phyloP scores from a whole-genome alignment of 768 basidiomycete genomes.

The Suillus luteus region DNA sequence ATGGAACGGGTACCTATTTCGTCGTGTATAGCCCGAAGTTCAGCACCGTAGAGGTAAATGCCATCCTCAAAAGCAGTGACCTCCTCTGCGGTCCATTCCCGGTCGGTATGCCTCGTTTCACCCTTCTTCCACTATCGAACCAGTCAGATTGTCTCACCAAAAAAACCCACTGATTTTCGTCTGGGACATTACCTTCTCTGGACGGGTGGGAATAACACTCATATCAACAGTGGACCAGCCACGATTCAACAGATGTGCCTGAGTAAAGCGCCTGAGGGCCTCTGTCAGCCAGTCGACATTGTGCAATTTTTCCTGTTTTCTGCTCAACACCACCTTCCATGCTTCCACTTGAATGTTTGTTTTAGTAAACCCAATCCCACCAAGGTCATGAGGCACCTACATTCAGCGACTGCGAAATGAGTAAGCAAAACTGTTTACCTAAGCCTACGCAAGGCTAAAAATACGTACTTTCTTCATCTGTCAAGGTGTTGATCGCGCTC shows the following conservation, averaged over 20 bases:
- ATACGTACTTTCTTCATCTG: constrained; percentile 65
- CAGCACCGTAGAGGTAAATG: constrained; percentile 71
- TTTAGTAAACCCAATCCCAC: neutral
- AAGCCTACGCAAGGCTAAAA: constrained; percentile 17
- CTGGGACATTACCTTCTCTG: constrained; percentile 60
- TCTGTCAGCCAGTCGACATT: constrained; percentile 86
- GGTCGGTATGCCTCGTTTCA: constrained; percentile 67
- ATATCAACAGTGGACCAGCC: constrained; percentile 66
- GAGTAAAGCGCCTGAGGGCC: constrained; percentile 69
- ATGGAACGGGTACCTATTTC: constrained; percentile 71
- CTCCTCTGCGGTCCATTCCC: constrained; percentile 71
- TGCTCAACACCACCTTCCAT: constrained; percentile 57
- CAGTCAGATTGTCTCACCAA: constrained; percentile 15
- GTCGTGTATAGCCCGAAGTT: constrained; percentile 75
- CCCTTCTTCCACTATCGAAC: constrained; percentile 67
- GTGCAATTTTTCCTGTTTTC: constrained; percentile 50
- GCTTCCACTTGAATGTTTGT: constrained; percentile 56
- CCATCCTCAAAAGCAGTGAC: constrained; percentile 75
- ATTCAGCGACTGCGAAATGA: constrained; percentile 50
- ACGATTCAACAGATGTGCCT: constrained; percentile 57
- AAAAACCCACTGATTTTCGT: constrained; percentile 8
- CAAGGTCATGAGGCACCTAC: constrained; percentile 38
- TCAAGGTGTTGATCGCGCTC: constrained; percentile 63
- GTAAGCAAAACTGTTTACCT: constrained; percentile 24
- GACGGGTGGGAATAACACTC: constrained; percentile 49